A percentile compares a stretch with the other conserved stretches of the same genome.
Evolutionary conservation across 176 grass and related monocot species (phyloP).

Genomic region (Secale cereale): DNA sequence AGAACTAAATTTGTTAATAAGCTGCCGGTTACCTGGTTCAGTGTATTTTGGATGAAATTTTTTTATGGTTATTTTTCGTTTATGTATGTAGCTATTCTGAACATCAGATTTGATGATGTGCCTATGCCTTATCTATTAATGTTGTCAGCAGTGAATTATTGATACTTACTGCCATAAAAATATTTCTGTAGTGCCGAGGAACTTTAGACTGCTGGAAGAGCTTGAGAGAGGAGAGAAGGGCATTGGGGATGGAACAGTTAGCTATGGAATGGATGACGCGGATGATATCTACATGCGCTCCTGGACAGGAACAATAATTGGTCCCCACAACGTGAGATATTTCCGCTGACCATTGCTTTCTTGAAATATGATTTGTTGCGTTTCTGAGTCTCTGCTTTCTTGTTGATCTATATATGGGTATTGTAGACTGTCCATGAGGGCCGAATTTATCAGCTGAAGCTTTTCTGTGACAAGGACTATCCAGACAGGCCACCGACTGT

Average conservation of each 20-base stretch:
- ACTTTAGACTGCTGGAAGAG: conserved; percentile 32
- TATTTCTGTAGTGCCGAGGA: conserved; percentile 23
- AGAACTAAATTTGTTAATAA: background rate
- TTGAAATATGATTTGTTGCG: background rate
- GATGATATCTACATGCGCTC: conserved; percentile 38
- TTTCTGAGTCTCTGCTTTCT: background rate
- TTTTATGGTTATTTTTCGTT: background rate
- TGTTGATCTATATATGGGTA: conserved; percentile 9
- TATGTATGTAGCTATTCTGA: background rate
- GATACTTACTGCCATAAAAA: background rate
- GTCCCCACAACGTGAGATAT: conserved; percentile 33
- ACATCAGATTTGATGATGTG: background rate
- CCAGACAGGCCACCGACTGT: conserved; percentile 34
- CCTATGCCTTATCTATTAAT: background rate
- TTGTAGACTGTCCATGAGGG: conserved; percentile 32
- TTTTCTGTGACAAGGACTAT: conserved; percentile 37
- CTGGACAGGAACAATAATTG: conserved; percentile 38
- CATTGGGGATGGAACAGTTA: conserved; percentile 39
- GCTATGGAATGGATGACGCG: conserved; percentile 31
- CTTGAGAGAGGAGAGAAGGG: conserved; percentile 41
- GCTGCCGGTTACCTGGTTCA: background rate
- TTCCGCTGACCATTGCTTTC: background rate
- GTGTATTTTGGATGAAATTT: background rate
- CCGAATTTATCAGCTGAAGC: conserved; percentile 27
- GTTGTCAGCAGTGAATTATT: background rate